Base-by-base conservation (phyloP, 306 rosid species). In the Ormosia emarginata region DNA sequence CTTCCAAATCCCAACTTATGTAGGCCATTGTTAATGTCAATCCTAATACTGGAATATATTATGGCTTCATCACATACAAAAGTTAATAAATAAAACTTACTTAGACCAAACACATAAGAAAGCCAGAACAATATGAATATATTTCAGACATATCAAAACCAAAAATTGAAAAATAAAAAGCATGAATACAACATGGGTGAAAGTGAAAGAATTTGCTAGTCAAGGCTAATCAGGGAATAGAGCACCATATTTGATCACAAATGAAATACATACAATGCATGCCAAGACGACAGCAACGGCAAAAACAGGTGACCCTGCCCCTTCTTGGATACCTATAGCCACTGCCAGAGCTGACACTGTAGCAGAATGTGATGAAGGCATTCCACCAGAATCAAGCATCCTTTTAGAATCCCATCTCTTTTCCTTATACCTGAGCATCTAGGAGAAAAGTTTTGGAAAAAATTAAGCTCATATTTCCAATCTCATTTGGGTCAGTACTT, bases 361-460 rank as follows among this genome's bases (percentile, higher is more conserved):
- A 8, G 96, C 93, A 66, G 98, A 93, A 87, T 95, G 98, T 33
- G 99, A 95, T 11, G 98, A 93, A 81, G 96, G 96, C 96, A 95
- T 93, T 71, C 96, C 97, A 18, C 98, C 94, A 15, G 98, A 95
- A 88, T 87, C 90, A 81, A 93, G 87, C 92, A 95, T 84, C 79
- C 90, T 86, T 84, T 90, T 88, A 7, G 99, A 86, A 79, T 95
- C 98, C 98, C 99, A 95, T 87, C 95, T 89, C 90, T 59, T 87
- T 75, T 93, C 98, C 90, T 91, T 95, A 73, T 85, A 91, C 99
- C 95, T 95, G 86, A 87, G 61, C 59, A 83, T 78, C 91, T 76
- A 87, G 87, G 81, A 86, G 81, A 81, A 79, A 79, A 71, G 7
- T 66, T 76, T 65, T 43, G 65, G 30, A 78, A 79, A 83, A 49